phyloP scores from a whole-genome alignment of 306 rosid species.

The Herpetospermum pedunculosum region DNA sequence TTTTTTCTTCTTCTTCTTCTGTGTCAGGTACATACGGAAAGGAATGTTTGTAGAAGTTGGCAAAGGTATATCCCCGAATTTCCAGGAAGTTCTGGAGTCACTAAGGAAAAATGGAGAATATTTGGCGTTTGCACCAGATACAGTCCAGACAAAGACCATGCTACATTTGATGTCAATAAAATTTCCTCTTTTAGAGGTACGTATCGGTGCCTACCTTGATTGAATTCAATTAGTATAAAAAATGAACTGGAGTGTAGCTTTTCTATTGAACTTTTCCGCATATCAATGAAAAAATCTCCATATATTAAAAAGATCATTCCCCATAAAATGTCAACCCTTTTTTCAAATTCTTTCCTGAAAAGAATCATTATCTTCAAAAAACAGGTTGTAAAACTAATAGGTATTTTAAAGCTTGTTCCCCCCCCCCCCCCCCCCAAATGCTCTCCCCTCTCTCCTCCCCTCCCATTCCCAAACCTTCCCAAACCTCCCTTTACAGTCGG shows the following conservation, averaged over 20 bases:
- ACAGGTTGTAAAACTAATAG: neutral
- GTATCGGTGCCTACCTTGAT: neutral
- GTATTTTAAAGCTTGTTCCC: too few relatives aligned
- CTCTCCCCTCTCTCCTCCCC: too few relatives aligned
- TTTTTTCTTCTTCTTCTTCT: conserved; percentile 6
- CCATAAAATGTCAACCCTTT: neutral
- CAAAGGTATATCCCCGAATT: conserved; percentile 68
- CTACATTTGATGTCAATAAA: conserved; percentile 49
- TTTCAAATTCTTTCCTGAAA: neutral
- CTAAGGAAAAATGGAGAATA: conserved; percentile 50
- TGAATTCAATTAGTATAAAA: neutral
- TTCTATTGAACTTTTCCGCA: neutral
- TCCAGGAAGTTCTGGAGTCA: conserved; percentile 52
- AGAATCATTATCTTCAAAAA: neutral
- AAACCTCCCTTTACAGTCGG: too few relatives aligned
- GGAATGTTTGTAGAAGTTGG: conserved; percentile 85
- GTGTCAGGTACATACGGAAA: conserved; percentile 61
- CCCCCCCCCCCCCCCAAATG: too few relatives aligned
- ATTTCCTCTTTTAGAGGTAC: conserved; percentile 78
- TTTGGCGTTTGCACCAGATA: conserved; percentile 80
- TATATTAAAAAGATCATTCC: neutral
- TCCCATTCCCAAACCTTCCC: too few relatives aligned
- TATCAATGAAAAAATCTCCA: neutral
- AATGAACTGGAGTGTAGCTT: neutral
- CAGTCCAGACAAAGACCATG: conserved; percentile 60